These are phyloP conservation scores for Flaveria sonorensis DNA, from an alignment of 129 eudicot genomes.

Conservation along the genomic window DNA sequence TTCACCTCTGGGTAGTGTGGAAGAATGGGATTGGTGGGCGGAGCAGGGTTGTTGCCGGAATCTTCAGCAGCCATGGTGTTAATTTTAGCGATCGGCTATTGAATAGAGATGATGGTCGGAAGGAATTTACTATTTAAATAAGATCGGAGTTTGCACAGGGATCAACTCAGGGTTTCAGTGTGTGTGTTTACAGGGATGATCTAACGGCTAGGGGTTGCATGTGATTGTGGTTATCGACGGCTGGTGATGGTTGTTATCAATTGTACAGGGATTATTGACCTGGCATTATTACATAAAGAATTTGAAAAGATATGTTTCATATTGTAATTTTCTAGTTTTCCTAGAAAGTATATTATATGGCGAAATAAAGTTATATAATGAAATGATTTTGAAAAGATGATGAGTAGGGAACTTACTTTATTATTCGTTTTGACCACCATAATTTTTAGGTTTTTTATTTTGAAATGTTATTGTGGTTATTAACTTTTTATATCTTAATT, in stretches of 20 bases:
- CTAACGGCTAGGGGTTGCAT: slow-evolving; percentile 39
- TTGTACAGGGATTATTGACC: slow-evolving; percentile 33
- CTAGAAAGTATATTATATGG: too few species aligned
- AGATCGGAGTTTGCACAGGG: slow-evolving; percentile 32
- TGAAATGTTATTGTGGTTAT: too few species aligned
- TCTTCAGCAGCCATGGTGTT: slow-evolving; percentile 37
- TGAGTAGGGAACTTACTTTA: too few species aligned
- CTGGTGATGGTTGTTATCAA: not conserved
- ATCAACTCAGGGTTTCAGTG: slow-evolving; percentile 21
- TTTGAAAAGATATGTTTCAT: too few species aligned
- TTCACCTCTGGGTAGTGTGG: slow-evolving; percentile 61
- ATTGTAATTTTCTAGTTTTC: too few species aligned
- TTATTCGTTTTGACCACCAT: too few species aligned
- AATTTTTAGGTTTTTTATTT: too few species aligned
- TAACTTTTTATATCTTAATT: too few species aligned
- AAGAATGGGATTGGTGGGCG: slow-evolving; percentile 26
- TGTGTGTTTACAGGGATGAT: slow-evolving; percentile 17
- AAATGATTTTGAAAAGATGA: too few species aligned
- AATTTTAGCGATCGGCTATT: not conserved
- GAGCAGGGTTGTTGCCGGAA: slow-evolving; percentile 7
- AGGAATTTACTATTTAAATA: slow-evolving; percentile 24
- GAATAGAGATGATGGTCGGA: slow-evolving; percentile 25
- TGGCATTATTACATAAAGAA: slow-evolving; percentile 19
- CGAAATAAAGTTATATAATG: too few species aligned
- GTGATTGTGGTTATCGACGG: slow-evolving; percentile 26